Percentiles rank a stretch among this genome's conserved stretches.
Evolutionary conservation across 2,329 filamentous ascomycete species (phyloP).

Genomic region (Fusarium nematophilum): DNA sequence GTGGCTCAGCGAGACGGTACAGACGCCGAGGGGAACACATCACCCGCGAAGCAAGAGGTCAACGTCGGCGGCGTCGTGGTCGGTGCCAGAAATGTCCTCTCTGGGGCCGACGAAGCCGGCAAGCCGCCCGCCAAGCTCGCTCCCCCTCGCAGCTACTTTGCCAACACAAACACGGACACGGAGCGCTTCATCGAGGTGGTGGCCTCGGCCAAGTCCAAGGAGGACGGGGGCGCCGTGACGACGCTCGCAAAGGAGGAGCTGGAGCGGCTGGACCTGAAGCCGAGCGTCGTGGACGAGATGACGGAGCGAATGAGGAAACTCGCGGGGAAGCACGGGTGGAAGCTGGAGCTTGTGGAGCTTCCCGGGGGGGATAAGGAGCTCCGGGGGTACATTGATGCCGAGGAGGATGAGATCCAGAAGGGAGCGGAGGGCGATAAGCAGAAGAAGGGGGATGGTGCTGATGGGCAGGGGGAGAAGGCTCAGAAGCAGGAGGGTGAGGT

Average conservation of each 20-base stretch:
- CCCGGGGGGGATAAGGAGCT: slow-evolving; percentile 70
- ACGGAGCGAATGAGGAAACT: slow-evolving; percentile 74
- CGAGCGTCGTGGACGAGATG: slow-evolving; percentile 75
- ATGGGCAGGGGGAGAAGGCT: slow-evolving; percentile 18
- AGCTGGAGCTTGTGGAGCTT: slow-evolving; percentile 80
- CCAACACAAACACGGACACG: slow-evolving; percentile 37
- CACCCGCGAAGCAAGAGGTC: slow-evolving; percentile 52
- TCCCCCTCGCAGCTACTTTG: slow-evolving; percentile 56
- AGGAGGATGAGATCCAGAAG: slow-evolving; percentile 51
- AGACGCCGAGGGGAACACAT: not conserved
- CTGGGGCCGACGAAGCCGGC: slow-evolving; percentile 58
- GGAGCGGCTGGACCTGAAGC: slow-evolving; percentile 73
- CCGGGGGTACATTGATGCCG: slow-evolving; percentile 74
- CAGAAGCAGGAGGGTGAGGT: slow-evolving; percentile 48
- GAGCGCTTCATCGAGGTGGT: slow-evolving; percentile 56
- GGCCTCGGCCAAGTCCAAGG: slow-evolving; percentile 58
- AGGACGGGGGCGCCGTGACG: slow-evolving; percentile 71
- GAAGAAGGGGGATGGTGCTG: slow-evolving; percentile 27
- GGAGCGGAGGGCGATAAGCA: slow-evolving; percentile 35
- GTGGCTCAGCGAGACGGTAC: slow-evolving; percentile 24
- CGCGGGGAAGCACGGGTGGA: slow-evolving; percentile 80
- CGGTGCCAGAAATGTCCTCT: slow-evolving; percentile 62
- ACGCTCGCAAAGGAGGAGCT: slow-evolving; percentile 74
- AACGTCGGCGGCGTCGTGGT: slow-evolving; percentile 66
- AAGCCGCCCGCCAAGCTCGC: slow-evolving; percentile 59